Evolutionary conservation across 768 basidiomycete species (phyloP), one percentile per base, ranked within the genome.

Genomic region (Serendipita indica): DNA sequence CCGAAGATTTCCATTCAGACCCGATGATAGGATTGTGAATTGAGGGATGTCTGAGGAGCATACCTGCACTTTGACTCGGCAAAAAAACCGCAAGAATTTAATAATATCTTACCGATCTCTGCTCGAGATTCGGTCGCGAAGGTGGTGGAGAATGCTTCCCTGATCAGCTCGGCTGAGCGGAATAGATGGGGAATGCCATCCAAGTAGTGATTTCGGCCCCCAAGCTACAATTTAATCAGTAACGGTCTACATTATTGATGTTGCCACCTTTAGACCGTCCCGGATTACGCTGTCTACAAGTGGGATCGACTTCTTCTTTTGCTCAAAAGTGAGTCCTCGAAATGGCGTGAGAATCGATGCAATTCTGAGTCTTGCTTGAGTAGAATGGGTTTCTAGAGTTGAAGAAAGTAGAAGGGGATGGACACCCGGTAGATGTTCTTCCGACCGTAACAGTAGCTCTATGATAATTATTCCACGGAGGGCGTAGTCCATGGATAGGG

Each of bases 341-440:
- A 82, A 90, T 0, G 92, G 90, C 2, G 80, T 79, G n/a, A 93
- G 72, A 3, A 81, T 77, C 3, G 84, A 76, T 0, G 87, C 85
- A 32, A 97, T 77, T 70, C 79, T 94, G n/a, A 98, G 71, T 3
- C 89, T 77, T 59, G 82, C 71, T 61, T 66, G 70, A 57, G 74
- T 69, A 1, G 74, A 69, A 3, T 71, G 30, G 62, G 79, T 74
- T 16, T 68, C 61, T 41, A 69, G 60, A 39, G 77, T 35, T 6
- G 69, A 63, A 37, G 70, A 58, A 34, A 67, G 34, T 3, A 82
- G 64, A 3, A 79, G 71, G 2, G 79, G 75, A 65, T 84, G 79
- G 2, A 79, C 61, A 3, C 68, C 59, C 16, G 77, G 73, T 27
- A 79, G 43, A 18, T 30, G 37, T 10, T 32, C 49, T 10, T 25